Evolutionary conservation across 2,329 filamentous ascomycete species (phyloP).

Genomic region (Xylaria hypoxylon): DNA sequence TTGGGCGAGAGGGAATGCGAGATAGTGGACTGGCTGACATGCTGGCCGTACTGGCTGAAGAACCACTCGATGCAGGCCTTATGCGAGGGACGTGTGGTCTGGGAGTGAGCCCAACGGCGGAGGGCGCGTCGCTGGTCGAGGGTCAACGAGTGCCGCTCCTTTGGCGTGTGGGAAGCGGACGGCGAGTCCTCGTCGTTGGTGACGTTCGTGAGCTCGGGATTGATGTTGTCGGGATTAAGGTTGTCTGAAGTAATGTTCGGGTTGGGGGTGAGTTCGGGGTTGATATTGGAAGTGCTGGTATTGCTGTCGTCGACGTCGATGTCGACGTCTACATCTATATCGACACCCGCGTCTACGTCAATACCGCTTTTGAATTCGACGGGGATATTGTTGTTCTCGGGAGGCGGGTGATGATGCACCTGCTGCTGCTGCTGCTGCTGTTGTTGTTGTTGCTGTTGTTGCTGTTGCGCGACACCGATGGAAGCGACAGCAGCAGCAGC

Average conservation of each 20-base stretch:
- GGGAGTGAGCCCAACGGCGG: conserved; percentile 69
- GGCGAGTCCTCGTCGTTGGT: conserved; percentile 39
- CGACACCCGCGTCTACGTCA: conserved; percentile 23
- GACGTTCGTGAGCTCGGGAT: conserved; percentile 39
- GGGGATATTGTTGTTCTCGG: conserved; percentile 6
- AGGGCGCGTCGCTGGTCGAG: conserved; percentile 72
- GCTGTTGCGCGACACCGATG: conserved; percentile 23
- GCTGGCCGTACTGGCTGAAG: conserved; percentile 66
- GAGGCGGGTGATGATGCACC: conserved; percentile 18
- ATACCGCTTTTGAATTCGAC: conserved; percentile 20
- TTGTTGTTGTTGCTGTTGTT: background rate
- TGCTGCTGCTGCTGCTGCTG: conserved; percentile 18
- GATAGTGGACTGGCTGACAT: conserved; percentile 72
- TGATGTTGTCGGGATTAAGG: conserved; percentile 32
- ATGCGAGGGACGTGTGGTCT: conserved; percentile 68
- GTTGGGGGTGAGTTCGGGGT: conserved; percentile 28
- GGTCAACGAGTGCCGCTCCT: conserved; percentile 70
- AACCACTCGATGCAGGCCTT: conserved; percentile 75
- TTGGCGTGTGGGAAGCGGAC: conserved; percentile 46
- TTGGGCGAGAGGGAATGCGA: conserved; percentile 72
- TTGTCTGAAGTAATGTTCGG: conserved; percentile 29
- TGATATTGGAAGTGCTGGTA: conserved; percentile 34
- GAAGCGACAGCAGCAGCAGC: conserved; percentile 34
- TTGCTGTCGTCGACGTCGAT: conserved; percentile 35
- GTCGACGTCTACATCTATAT: conserved; percentile 27